A percentile compares a stretch with the other conserved stretches of the same genome.
Evolutionary conservation across 2,329 filamentous ascomycete species (phyloP).

Genomic region (Sordariomycetes sp.): DNA sequence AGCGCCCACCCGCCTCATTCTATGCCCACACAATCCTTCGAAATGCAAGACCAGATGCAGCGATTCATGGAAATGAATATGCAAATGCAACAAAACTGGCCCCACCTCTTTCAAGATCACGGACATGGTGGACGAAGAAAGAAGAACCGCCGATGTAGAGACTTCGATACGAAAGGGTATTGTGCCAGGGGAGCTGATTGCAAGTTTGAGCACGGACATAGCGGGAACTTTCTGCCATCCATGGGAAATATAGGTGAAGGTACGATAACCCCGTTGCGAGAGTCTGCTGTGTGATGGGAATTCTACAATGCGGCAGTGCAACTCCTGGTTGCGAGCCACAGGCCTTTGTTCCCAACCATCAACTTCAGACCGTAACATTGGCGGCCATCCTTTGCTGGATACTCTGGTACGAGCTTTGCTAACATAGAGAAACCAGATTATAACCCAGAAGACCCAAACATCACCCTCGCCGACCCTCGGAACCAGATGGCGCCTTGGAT

Average conservation of each 20-base stretch:
- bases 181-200: conserved; percentile 61
- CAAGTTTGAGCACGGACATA: conserved; percentile 57
- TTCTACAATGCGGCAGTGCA: not conserved
- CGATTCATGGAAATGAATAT: no score
- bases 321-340: not conserved
- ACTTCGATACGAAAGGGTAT: conserved; percentile 66
- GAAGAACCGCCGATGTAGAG: conserved; percentile 41
- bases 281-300: not conserved
- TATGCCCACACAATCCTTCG: no score
- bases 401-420: no score
- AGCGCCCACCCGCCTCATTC: no score
- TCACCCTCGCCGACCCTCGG: conserved; percentile 8
- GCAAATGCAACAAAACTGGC: no score
- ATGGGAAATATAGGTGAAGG: conserved; percentile 1
- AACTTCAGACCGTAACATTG: not conserved
- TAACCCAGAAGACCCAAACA: conserved; percentile 18
- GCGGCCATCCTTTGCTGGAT: not conserved
- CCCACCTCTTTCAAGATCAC: conserved; percentile 42
- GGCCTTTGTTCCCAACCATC: conserved; percentile 1
- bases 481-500: conserved; percentile 4
- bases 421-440: no score
- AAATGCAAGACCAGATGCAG: no score
- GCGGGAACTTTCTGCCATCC: conserved; percentile 12
- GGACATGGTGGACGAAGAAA: conserved; percentile 33
- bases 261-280: not conserved